phyloP scores from a whole-genome alignment of 805 yeast species.

The Starmerella tilneyi region DNA sequence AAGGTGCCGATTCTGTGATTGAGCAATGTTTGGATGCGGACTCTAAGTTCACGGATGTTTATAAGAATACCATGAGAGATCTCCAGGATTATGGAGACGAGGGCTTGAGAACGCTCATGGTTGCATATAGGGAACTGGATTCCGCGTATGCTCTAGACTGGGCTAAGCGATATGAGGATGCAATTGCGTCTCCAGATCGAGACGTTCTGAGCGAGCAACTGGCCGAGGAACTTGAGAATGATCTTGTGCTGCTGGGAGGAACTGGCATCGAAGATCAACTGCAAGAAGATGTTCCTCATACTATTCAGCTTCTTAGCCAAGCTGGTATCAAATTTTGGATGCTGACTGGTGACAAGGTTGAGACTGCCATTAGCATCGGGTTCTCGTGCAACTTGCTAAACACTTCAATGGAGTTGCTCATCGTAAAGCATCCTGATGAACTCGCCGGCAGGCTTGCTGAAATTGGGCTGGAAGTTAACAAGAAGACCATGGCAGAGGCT shows the following conservation, averaged over 20 bases:
- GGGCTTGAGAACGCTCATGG: conserved; percentile 66
- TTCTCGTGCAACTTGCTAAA: conserved; percentile 64
- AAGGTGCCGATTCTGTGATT: conserved; percentile 72
- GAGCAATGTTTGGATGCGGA: conserved; percentile 39
- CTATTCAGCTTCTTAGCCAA: conserved; percentile 52
- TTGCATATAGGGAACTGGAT: conserved; percentile 49
- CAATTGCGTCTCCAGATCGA: conserved; percentile 45
- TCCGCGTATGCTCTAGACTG: conserved; percentile 42
- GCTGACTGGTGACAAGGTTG: conserved; percentile 71
- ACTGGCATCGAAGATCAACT: conserved; percentile 75
- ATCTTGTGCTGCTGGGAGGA: conserved; percentile 54
- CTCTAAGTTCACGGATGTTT: conserved; percentile 27
- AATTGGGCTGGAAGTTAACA: conserved; percentile 31
- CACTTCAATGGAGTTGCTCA: conserved; percentile 54
- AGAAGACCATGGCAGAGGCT: conserved; percentile 41
- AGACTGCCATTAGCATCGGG: conserved; percentile 76
- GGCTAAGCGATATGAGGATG: conserved; percentile 43
- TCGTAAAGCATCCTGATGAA: conserved; percentile 33
- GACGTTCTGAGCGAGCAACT: conserved; percentile 47
- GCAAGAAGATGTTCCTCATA: conserved; percentile 68
- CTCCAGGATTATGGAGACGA: conserved; percentile 63
- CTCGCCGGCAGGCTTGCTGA: conserved; percentile 41
- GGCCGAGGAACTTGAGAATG: conserved; percentile 50
- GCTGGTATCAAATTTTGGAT: conserved; percentile 82
- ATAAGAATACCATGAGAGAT: conserved; percentile 49